Evolutionary conservation across 192 early-diverging fungal genomes (phyloP).

Genomic region (Haplosporangium gracile): DNA sequence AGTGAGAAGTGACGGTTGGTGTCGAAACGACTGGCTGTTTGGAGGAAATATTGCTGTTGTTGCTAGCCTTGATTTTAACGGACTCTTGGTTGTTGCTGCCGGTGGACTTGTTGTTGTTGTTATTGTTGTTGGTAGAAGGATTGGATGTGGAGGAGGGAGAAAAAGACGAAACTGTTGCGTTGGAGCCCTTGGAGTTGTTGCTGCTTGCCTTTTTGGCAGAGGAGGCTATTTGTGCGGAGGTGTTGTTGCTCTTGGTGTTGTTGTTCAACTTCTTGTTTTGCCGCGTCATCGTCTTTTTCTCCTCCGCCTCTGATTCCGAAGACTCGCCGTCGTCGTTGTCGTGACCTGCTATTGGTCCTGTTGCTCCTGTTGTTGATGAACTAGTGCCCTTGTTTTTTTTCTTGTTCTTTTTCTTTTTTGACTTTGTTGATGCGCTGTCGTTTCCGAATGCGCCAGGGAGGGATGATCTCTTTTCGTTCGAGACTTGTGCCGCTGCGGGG

Average conservation of each 20-base stretch:
- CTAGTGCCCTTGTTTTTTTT: constrained; percentile 32
- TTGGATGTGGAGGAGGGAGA: neutral
- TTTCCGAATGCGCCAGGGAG: constrained; percentile 38
- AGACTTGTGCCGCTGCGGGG: neutral
- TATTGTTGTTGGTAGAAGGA: constrained; percentile 13
- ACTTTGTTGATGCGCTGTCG: constrained; percentile 21
- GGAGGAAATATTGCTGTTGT: neutral
- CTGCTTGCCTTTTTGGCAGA: neutral
- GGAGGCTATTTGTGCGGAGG: neutral
- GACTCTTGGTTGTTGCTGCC: neutral
- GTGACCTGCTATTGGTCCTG: neutral
- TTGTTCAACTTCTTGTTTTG: constrained; percentile 21
- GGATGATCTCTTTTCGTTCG: constrained; percentile 16
- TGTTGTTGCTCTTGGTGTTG: neutral
- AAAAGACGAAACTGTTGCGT: neutral
- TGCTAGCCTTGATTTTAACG: neutral
- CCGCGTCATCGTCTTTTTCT: constrained; percentile 2
- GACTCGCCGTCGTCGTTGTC: constrained; percentile 22
- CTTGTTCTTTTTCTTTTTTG: constrained; percentile 55
- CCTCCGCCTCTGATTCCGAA: constrained; percentile 36
- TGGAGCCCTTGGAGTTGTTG: neutral
- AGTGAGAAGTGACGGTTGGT: neutral
- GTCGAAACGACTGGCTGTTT: neutral
- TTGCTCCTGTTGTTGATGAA: neutral
- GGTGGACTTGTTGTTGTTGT: neutral